phyloP scores from a whole-genome alignment of 2,329 filamentous ascomycete genomes.

The Phaeosphaeriaceae sp. region DNA sequence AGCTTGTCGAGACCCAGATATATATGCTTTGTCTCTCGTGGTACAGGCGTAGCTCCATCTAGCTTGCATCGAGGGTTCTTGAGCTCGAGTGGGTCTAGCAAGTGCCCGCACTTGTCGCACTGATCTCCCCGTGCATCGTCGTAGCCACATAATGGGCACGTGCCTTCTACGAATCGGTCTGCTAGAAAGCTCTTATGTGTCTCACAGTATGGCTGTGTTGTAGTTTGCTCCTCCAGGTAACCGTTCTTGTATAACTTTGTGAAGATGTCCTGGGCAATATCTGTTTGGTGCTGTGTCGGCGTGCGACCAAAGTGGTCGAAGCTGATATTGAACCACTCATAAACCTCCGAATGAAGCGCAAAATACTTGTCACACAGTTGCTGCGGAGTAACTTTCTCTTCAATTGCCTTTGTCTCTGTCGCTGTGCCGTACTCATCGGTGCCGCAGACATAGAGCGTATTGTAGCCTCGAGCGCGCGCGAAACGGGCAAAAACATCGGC shows the following conservation, averaged over 20 bases:
- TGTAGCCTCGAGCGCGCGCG: constrained; percentile 78
- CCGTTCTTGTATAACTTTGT: constrained; percentile 85
- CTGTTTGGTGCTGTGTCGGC: constrained; percentile 84
- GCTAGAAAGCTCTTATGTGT: constrained; percentile 58
- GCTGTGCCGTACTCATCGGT: constrained; percentile 96
- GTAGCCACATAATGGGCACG: constrained; percentile 72
- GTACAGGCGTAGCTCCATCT: constrained; percentile 80
- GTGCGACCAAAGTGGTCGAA: constrained; percentile 97
- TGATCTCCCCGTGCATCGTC: constrained; percentile 61
- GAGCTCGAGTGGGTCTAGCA: constrained; percentile 57
- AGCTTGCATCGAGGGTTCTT: constrained; percentile 82
- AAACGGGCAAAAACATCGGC: constrained; percentile 81
- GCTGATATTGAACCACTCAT: constrained; percentile 93
- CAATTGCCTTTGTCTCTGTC: constrained; percentile 92
- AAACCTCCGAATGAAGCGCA: constrained; percentile 85
- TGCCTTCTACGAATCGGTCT: constrained; percentile 77
- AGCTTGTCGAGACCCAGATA: constrained; percentile 87
- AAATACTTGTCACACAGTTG: constrained; percentile 93
- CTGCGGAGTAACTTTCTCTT: constrained; percentile 81
- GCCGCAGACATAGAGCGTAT: constrained; percentile 85
- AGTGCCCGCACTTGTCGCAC: constrained; percentile 58
- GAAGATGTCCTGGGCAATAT: constrained; percentile 94
- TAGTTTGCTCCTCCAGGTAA: constrained; percentile 84
- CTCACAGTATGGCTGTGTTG: constrained; percentile 89
- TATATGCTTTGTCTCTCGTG: constrained; percentile 85